A percentile compares a stretch with the other conserved stretches of the same genome.
phyloP scores from a whole-genome alignment of 2,329 filamentous ascomycete genomes.

The Alternaria sp. region DNA sequence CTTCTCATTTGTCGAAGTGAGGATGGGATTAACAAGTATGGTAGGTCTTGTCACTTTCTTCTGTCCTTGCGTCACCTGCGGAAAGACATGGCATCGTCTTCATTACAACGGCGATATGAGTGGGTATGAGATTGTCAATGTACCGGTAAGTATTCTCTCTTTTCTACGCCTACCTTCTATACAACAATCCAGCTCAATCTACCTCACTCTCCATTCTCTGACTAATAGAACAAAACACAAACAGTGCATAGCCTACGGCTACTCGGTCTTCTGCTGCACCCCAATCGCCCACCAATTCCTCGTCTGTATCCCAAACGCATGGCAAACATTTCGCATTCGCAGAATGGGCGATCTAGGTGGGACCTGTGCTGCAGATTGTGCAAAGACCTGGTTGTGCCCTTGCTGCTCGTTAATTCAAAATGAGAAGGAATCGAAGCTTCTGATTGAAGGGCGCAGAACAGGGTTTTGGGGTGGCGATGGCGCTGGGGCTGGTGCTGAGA shows the following conservation, averaged over 20 bases:
- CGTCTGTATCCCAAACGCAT: slow-evolving; percentile 2
- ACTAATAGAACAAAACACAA: not conserved
- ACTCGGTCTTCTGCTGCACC: not conserved
- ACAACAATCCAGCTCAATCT: too few species aligned
- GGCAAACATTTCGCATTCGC: slow-evolving; percentile 1
- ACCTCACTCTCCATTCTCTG: not conserved
- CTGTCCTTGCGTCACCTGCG: slow-evolving; percentile 9
- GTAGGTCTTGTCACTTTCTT: slow-evolving; percentile 5
- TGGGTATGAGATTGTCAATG: not conserved
- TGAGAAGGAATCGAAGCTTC: slow-evolving; percentile 3
- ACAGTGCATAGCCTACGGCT: not conserved
- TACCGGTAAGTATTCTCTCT: not conserved
- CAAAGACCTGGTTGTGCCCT: slow-evolving; percentile 4
- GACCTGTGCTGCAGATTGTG: not conserved
- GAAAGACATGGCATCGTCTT: slow-evolving; percentile 11
- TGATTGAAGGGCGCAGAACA: not conserved
- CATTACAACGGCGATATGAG: slow-evolving; percentile 3
- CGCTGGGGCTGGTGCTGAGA: not conserved
- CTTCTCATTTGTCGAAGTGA: not conserved
- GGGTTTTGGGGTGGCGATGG: slow-evolving; percentile 1
- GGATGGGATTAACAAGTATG: not conserved
- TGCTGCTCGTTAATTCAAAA: slow-evolving; percentile 9
- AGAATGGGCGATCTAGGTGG: not conserved
- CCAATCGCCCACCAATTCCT: slow-evolving; percentile 1
- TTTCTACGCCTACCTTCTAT: not conserved